phyloP scores from a whole-genome alignment of 1,284 basidiomycete genomes.

The Schizophyllum amplum region DNA sequence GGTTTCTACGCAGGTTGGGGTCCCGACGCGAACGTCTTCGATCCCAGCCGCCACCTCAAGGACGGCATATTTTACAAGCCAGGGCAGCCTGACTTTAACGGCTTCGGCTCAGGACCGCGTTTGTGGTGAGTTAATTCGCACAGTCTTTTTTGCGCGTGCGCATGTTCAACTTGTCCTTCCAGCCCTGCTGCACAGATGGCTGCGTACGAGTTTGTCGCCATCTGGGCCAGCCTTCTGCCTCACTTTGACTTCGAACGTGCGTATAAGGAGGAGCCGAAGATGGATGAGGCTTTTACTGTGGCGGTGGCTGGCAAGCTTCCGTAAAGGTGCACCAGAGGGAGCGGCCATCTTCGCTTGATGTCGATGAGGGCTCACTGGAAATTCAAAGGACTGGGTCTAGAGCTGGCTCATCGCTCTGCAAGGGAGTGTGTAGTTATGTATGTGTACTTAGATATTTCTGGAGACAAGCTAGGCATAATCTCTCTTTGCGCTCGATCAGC shows the following conservation, averaged over 20 bases:
- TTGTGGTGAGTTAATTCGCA: conserved; percentile 13
- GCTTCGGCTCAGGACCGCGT: conserved; percentile 17
- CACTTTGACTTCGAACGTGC: conserved; percentile 11
- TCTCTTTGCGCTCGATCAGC: too few relatives aligned
- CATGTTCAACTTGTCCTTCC: not conserved
- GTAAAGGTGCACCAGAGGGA: not conserved
- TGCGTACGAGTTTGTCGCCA: conserved; percentile 17
- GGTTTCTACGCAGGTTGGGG: conserved; percentile 15
- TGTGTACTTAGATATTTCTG: too few relatives aligned
- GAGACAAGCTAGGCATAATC: too few relatives aligned
- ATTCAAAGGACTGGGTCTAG: too few relatives aligned
- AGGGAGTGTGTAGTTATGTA: too few relatives aligned
- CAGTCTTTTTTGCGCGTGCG: too few relatives aligned
- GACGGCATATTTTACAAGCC: conserved; percentile 17
- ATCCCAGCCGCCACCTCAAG: conserved; percentile 16
- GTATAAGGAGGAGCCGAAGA: not conserved
- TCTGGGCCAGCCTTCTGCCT: conserved; percentile 13
- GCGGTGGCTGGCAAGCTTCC: not conserved
- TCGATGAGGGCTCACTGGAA: too few relatives aligned
- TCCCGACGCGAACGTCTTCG: conserved; percentile 11
- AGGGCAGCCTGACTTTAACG: conserved; percentile 13
- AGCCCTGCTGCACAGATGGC: conserved; percentile 17
- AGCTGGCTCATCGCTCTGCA: too few relatives aligned
- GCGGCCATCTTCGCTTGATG: not conserved
- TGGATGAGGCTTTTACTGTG: not conserved